A percentile compares a stretch with the other conserved stretches of the same genome.
phyloP scores from a whole-genome alignment of 31 red algal genomes.

The Bonnemaisonia californica region DNA sequence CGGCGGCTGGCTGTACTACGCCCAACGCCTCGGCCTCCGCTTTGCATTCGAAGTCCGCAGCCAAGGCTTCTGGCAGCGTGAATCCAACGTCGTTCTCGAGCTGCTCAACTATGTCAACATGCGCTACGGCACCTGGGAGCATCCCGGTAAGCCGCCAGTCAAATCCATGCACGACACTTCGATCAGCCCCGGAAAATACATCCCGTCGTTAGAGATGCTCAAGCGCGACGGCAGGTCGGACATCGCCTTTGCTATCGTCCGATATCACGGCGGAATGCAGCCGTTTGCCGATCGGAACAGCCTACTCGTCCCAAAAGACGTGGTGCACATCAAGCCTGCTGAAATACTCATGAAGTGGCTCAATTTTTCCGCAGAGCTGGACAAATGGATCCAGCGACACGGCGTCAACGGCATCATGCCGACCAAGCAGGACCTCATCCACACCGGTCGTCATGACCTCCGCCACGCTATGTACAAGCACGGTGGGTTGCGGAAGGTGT shows the following conservation, averaged over 20 bases:
- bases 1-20: slow-evolving; percentile 84
- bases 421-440: slow-evolving; percentile 55
- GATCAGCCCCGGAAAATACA: not conserved
- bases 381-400: slow-evolving; percentile 56
- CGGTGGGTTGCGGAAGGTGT: slow-evolving; percentile 51
- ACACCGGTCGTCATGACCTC: slow-evolving; percentile 71
- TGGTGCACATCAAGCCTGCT: slow-evolving; percentile 17
- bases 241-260: slow-evolving; percentile 80
- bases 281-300: slow-evolving; percentile 43
- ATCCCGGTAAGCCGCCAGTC: slow-evolving; percentile 39
- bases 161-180: not conserved
- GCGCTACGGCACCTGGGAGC: slow-evolving; percentile 55
- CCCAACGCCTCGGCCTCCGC: slow-evolving; percentile 61
- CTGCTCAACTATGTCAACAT: slow-evolving; percentile 54
- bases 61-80: slow-evolving; percentile 75
- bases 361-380: slow-evolving; percentile 35
- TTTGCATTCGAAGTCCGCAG: slow-evolving; percentile 51
- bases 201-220: slow-evolving; percentile 70
- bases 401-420: slow-evolving; percentile 62
- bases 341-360: slow-evolving; percentile 50
- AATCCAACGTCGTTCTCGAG: slow-evolving; percentile 54
- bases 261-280: slow-evolving; percentile 68
- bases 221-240: slow-evolving; percentile 78
- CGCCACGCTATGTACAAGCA: slow-evolving; percentile 67
- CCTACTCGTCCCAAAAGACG: slow-evolving; percentile 30